These are phyloP conservation scores for Coccinonectria pachysandricola DNA, from an alignment of 2,329 filamentous ascomycete genomes.

Conservation along the genomic window DNA sequence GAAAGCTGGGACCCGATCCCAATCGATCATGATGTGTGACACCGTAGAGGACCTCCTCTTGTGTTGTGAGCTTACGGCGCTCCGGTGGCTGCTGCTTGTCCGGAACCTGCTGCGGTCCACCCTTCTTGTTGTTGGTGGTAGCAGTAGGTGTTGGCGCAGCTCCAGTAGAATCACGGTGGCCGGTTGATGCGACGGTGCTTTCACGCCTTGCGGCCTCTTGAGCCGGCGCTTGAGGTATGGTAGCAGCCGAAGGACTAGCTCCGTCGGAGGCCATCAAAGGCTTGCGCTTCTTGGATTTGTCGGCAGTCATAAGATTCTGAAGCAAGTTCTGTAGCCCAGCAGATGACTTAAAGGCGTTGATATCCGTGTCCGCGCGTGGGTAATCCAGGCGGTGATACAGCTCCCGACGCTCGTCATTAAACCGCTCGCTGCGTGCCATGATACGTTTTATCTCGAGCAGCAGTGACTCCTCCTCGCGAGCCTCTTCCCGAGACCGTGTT, in stretches of 20 bases:
- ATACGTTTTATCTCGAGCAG: constrained; percentile 89
- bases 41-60: constrained; percentile 72
- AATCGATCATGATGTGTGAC: constrained; percentile 79
- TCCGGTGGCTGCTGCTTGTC: constrained; percentile 29
- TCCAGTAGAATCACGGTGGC: constrained; percentile 25
- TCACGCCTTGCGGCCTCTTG: constrained; percentile 36
- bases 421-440: constrained; percentile 70
- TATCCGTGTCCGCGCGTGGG: constrained; percentile 59
- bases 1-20: constrained; percentile 78
- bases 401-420: constrained; percentile 81
- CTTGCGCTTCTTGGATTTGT: constrained; percentile 84
- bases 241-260: constrained; percentile 32
- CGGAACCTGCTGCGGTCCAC: constrained; percentile 12
- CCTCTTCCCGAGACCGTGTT: constrained; percentile 72
- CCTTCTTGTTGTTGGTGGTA: constrained; percentile 41
- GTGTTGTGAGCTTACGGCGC: constrained; percentile 60
- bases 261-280: constrained; percentile 54
- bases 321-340: constrained; percentile 70
- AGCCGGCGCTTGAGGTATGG: constrained; percentile 20
- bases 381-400: constrained; percentile 81
- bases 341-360: constrained; percentile 69
- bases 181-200: constrained; percentile 39
- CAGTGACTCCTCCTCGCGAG: constrained; percentile 82
- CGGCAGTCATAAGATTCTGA: constrained; percentile 69
- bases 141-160: constrained; percentile 24